Base-by-base conservation (phyloP, 1,284 basidiomycete genomes). In the Coniophora puteana region DNA sequence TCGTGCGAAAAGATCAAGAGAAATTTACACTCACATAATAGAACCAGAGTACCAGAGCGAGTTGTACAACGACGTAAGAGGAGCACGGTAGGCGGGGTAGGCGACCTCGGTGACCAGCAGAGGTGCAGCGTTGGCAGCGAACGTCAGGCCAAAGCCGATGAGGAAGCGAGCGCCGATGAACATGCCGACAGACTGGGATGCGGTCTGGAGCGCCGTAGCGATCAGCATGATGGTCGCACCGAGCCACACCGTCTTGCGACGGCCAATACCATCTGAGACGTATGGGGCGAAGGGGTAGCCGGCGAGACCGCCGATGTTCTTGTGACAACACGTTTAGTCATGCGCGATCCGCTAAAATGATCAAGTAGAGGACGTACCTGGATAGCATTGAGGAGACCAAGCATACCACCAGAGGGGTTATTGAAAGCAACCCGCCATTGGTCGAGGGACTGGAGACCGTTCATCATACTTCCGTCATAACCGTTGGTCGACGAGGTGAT, bases 101-200 rank as follows among this genome's bases (percentile, higher is more conserved):
- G 87, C 71, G 18, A 90, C 65, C 58, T 91, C 89, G 28, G 83
- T 80, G 39, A 89, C 78, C 61, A 89, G 63, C 69, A 88, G 72
- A 10, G 84, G 84, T 4, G 83, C 82, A 28, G 85, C 76, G 48
- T 76, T 80, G 14, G 74, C 76, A 44, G 83, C 83, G 54, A 88
- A 85, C 7, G 82, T 80, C 33, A 87, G 68, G 43, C 89, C 88
- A 55, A 88, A 87, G 38, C 88, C 88, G 50, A 91, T 83, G 47
- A 89, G 64, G 69, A 85, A 86, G 49, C 84, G 76, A 57, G 84
- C 79, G 46, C 80, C 83, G 51, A 90, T 86, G 66, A 91, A 92
- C 83, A 89, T 88, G 51, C 76, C 75, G 20, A 88, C 73, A 43
- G 78, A 84, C 46, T 80, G 74, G 28, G 83, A 68, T n/a, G 81